Evolutionary conservation across 2,329 filamentous ascomycete species (phyloP).

Genomic region (Stagonosporopsis chrysanthemi): DNA sequence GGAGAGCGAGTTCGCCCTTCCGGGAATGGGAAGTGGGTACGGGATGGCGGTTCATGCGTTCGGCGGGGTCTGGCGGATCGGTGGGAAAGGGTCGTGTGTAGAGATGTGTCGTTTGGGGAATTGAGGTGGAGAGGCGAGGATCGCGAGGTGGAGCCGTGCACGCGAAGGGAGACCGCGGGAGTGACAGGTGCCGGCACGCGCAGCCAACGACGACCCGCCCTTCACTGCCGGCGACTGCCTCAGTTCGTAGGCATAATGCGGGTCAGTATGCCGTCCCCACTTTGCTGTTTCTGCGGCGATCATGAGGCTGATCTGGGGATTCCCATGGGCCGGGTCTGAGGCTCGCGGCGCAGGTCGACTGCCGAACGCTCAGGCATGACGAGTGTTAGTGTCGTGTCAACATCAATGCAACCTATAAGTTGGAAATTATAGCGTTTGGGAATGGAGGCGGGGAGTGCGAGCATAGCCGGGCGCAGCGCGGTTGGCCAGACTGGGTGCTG

Average conservation of each 20-base stretch:
- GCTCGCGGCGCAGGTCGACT: background rate
- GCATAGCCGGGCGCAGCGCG: constrained; percentile 1
- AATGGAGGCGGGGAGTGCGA: background rate
- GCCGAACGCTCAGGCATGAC: background rate
- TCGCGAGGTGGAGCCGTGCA: constrained; percentile 1
- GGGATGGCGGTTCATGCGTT: constrained; percentile 7
- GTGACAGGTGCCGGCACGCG: background rate
- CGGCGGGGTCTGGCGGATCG: constrained; percentile 1
- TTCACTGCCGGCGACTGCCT: background rate
- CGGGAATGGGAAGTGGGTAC: background rate
- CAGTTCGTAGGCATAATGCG: constrained; percentile 16
- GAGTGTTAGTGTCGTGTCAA: background rate
- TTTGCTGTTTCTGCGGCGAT: constrained; percentile 16
- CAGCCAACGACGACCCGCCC: constrained; percentile 3
- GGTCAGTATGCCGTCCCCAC: constrained; percentile 5
- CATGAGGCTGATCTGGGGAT: constrained; percentile 15
- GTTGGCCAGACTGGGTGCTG: constrained; percentile 1
- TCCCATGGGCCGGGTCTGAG: constrained; percentile 11
- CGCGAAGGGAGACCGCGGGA: constrained; percentile 5
- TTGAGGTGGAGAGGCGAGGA: constrained; percentile 2
- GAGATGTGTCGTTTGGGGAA: too few species aligned
- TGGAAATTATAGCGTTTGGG: constrained; percentile 9
- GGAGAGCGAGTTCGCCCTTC: constrained; percentile 3
- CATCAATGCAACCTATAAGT: background rate
- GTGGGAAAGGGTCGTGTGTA: too few species aligned